phyloP scores from a whole-genome alignment of 75 land plant species.

The Adiantum capillusveneris region DNA sequence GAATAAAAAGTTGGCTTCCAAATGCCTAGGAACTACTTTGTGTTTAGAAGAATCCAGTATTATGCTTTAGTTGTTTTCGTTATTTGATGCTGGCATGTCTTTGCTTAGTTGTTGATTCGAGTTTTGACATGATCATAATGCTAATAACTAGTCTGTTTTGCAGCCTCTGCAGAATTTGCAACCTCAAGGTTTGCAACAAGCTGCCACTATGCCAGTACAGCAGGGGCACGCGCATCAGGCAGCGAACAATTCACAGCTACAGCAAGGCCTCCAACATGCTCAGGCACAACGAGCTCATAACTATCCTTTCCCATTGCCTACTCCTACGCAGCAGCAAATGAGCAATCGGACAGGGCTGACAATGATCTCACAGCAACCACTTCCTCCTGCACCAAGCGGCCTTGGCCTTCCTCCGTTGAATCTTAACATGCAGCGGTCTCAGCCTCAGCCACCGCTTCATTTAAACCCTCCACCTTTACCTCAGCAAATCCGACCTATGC shows the following conservation, averaged over 20 bases:
- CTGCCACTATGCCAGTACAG: constrained; percentile 26
- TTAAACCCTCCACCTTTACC: constrained; percentile 1
- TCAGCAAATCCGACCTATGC: background rate
- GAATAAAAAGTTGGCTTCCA: no score
- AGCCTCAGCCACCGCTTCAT: constrained; percentile 13
- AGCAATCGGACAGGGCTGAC: constrained; percentile 7
- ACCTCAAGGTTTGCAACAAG: background rate
- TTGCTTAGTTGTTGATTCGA: no score
- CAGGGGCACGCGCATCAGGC: constrained; percentile 10
- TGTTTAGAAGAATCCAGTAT: no score
- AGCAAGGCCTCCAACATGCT: no score
- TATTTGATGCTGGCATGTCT: no score
- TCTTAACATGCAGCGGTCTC: constrained; percentile 8
- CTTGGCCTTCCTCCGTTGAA: background rate
- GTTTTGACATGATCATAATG: no score
- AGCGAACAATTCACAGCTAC: constrained; percentile 3
- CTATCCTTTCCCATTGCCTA: constrained; percentile 7
- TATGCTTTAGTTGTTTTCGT: no score
- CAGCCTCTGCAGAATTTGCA: background rate
- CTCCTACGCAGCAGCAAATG: constrained; percentile 27
- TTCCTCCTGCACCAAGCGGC: background rate
- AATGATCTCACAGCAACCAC: constrained; percentile 4
- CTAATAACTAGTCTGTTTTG: background rate
- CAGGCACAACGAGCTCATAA: background rate
- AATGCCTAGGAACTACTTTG: no score